Conservation (phyloP, 2,329 filamentous ascomycete species). For the Nigrograna mackinnonii region DNA sequence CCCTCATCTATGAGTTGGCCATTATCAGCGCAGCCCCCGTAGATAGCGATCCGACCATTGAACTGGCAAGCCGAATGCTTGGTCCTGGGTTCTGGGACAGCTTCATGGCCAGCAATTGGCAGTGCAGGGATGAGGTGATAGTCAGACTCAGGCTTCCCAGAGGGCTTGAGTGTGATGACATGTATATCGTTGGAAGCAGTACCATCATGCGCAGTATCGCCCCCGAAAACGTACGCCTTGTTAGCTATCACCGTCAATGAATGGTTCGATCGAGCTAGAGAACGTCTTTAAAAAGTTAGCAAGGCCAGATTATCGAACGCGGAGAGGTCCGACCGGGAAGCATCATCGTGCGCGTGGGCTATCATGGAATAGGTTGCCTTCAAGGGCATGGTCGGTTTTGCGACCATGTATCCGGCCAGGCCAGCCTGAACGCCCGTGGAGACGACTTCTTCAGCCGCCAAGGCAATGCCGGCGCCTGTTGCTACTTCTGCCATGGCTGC, state of each 20-base stretch:
- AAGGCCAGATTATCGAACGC: constrained; percentile 7
- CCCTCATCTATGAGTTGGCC: constrained; percentile 38
- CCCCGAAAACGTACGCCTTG: constrained; percentile 51
- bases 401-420: constrained; percentile 44
- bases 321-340: constrained; percentile 24
- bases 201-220: constrained; percentile 36
- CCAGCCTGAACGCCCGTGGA: constrained; percentile 43
- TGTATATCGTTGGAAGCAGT: constrained; percentile 49
- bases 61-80: constrained; percentile 46
- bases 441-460: constrained; percentile 42
- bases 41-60: constrained; percentile 43
- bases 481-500: constrained; percentile 47
- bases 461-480: constrained; percentile 39
- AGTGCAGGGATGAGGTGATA: constrained; percentile 48
- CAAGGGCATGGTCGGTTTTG: constrained; percentile 47
- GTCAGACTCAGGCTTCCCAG: constrained; percentile 38
- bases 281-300: constrained; percentile 23
- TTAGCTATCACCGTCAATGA: constrained; percentile 44
- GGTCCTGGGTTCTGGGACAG: constrained; percentile 38
- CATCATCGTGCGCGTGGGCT: constrained; percentile 40
- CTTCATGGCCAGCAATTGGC: constrained; percentile 29
- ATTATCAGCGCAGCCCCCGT: constrained; percentile 40
- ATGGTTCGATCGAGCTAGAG: constrained; percentile 40
- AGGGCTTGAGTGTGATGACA: constrained; percentile 37
- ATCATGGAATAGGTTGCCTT: constrained; percentile 47